Conservation (phyloP, 805 yeast genomes). For the Yarrowia deformans region DNA sequence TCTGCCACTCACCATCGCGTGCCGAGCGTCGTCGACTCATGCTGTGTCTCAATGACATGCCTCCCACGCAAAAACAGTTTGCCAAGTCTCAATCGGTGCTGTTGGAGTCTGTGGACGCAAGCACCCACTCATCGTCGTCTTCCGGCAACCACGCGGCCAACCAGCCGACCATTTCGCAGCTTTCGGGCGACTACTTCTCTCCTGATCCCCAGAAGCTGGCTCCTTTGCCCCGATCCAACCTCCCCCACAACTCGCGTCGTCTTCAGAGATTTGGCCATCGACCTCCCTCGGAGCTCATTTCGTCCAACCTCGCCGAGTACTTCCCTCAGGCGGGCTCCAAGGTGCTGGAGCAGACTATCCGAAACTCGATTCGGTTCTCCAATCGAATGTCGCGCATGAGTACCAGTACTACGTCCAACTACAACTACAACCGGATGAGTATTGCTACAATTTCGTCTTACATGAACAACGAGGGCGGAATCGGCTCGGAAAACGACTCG, state of each 20-base stretch:
- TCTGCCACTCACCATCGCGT: slow-evolving; percentile 78
- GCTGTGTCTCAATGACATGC: slow-evolving; percentile 67
- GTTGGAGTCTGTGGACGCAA: slow-evolving; percentile 40
- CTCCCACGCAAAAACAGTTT: slow-evolving; percentile 57
- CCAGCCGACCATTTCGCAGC: slow-evolving; percentile 29
- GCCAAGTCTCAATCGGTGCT: slow-evolving; percentile 46
- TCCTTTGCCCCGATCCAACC: slow-evolving; percentile 26
- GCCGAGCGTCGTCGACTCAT: slow-evolving; percentile 73
- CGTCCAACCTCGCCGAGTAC: slow-evolving; percentile 86
- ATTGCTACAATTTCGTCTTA: slow-evolving; percentile 48
- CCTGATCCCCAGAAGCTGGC: slow-evolving; percentile 11
- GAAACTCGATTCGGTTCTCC: slow-evolving; percentile 84
- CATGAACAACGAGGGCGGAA: slow-evolving; percentile 42
- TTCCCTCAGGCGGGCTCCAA: slow-evolving; percentile 83
- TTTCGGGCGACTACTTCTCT: slow-evolving; percentile 36
- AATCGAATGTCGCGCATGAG: slow-evolving; percentile 60
- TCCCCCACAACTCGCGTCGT: slow-evolving; percentile 22
- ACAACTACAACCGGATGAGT: slow-evolving; percentile 45
- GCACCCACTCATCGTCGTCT: neutral
- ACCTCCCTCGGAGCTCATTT: slow-evolving; percentile 91
- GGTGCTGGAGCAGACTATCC: slow-evolving; percentile 76
- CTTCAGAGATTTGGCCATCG: slow-evolving; percentile 65
- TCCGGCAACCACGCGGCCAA: slow-evolving; percentile 16
- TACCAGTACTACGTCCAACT: slow-evolving; percentile 42
- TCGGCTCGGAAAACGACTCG: slow-evolving; percentile 41